phyloP scores from a whole-genome alignment of 106 monocot species.

The Allium fistulosum region DNA sequence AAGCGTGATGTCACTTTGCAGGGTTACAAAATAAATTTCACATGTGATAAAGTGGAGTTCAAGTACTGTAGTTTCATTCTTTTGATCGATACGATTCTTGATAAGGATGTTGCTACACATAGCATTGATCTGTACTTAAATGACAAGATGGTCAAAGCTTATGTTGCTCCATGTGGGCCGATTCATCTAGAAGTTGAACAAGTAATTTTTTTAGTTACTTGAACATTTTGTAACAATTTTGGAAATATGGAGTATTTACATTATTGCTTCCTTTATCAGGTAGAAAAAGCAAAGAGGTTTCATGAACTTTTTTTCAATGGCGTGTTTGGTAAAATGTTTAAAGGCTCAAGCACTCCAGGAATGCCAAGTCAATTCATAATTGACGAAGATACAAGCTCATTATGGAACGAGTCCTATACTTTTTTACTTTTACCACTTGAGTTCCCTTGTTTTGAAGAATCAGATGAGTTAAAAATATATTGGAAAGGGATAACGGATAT shows the following conservation, averaged over 20 bases:
- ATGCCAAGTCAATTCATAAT: constrained; percentile 53
- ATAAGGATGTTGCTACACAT: constrained; percentile 55
- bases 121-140: constrained; percentile 69
- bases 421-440: constrained; percentile 77
- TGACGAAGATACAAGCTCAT: constrained; percentile 17
- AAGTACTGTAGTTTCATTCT: constrained; percentile 71
- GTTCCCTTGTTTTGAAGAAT: constrained; percentile 8
- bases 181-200: constrained; percentile 42
- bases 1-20: constrained; percentile 43
- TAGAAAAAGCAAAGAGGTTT: constrained; percentile 66
- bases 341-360: constrained; percentile 31
- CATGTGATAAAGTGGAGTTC: constrained; percentile 36
- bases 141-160: constrained; percentile 60
- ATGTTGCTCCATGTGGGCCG: constrained; percentile 62
- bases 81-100: constrained; percentile 57
- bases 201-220: neutral
- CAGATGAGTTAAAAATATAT: constrained; percentile 41
- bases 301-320: constrained; percentile 95
- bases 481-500: constrained; percentile 57
- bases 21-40: constrained; percentile 69
- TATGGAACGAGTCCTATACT: constrained; percentile 53
- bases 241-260: no score
- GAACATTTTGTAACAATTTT: no score
- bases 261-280: neutral
- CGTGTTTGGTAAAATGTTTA: constrained; percentile 78